These are phyloP conservation scores for Phytophthora fragariae DNA, from an alignment of 352 stramenopile species.

Conservation along the genomic window DNA sequence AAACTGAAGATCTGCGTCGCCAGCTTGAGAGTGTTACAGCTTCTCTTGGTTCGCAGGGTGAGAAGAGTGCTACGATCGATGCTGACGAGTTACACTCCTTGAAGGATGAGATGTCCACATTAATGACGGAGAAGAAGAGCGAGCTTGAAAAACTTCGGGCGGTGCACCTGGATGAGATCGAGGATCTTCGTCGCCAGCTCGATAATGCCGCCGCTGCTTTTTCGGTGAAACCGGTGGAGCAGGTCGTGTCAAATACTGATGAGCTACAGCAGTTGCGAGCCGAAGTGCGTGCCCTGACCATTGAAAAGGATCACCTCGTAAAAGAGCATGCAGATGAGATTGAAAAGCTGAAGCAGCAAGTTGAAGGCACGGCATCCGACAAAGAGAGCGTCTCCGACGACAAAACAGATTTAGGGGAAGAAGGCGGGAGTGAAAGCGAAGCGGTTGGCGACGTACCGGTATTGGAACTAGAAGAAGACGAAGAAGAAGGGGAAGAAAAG, in stretches of 20 bases:
- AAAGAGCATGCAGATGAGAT: slow-evolving; percentile 31
- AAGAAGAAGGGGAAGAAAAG: neutral
- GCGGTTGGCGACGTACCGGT: slow-evolving; percentile 24
- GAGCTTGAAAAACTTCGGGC: slow-evolving; percentile 18
- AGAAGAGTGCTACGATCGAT: slow-evolving; percentile 5
- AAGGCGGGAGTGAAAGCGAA: slow-evolving; percentile 8
- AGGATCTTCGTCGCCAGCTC: slow-evolving; percentile 19
- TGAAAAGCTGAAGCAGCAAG: slow-evolving; percentile 30
- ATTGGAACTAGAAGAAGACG: slow-evolving; percentile 32
- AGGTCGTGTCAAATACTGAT: slow-evolving; percentile 36
- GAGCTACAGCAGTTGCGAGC: slow-evolving; percentile 37
- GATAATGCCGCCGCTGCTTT: slow-evolving; percentile 10
- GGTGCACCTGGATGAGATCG: slow-evolving; percentile 15
- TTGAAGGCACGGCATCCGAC: slow-evolving; percentile 9
- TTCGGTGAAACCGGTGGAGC: slow-evolving; percentile 7
- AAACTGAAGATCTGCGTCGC: slow-evolving; percentile 22
- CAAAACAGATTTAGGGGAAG: slow-evolving; percentile 3
- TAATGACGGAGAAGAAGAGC: slow-evolving; percentile 10
- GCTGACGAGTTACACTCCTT: slow-evolving; percentile 28
- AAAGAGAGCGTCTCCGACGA: neutral
- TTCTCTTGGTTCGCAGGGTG: slow-evolving; percentile 1
- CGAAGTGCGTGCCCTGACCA: slow-evolving; percentile 33
- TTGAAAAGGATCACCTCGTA: slow-evolving; percentile 30
- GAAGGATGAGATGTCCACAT: slow-evolving; percentile 4
- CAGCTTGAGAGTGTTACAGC: slow-evolving; percentile 29